phyloP scores from a whole-genome alignment of 169 alveolate species.

The Plasmodium malariae region DNA sequence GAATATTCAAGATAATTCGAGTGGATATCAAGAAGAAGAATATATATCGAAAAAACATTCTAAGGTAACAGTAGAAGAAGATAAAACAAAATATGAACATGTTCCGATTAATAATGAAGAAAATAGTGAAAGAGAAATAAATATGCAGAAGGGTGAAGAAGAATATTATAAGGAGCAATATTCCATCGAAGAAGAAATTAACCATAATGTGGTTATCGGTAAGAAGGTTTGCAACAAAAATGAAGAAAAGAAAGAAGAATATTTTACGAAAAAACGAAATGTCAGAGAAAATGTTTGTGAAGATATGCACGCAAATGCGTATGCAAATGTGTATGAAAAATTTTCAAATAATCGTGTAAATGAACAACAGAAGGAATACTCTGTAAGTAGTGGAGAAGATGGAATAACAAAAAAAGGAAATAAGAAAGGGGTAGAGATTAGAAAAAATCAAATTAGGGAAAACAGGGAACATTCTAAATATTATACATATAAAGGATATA shows the following conservation, averaged over 20 bases:
- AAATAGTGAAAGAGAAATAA: background rate
- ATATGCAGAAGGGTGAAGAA: background rate
- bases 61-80: background rate
- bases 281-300: background rate
- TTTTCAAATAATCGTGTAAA: background rate
- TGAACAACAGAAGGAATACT: background rate
- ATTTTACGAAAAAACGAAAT: background rate
- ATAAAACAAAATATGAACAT: background rate
- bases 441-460: background rate
- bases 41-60: conserved; percentile 4
- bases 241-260: background rate
- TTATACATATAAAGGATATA: background rate
- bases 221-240: background rate
- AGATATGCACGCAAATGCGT: background rate
- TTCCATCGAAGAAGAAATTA: background rate
- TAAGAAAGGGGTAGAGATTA: background rate
- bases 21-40: conserved; percentile 21
- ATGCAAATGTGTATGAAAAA: background rate
- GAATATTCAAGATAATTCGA: conserved; percentile 3
- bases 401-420: background rate
- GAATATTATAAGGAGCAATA: background rate
- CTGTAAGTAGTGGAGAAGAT: background rate
- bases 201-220: background rate
- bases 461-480: background rate
- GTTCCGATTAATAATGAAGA: background rate